These are phyloP conservation scores for Boletus rubescentipes DNA, from an alignment of 768 basidiomycete species.

Conservation along the genomic window DNA sequence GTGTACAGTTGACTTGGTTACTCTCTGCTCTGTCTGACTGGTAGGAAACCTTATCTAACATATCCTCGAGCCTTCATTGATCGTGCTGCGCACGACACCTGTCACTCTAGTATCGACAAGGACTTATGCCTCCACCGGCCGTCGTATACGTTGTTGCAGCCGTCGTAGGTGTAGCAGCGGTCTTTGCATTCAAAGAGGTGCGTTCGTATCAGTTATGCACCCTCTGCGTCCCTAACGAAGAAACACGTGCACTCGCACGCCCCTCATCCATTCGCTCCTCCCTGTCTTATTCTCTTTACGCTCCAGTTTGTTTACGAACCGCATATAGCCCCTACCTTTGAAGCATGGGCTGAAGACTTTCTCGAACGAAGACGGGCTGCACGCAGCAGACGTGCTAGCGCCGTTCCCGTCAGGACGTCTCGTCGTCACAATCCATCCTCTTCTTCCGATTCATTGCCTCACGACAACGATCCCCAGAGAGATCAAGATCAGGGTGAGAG, in stretches of 20 bases:
- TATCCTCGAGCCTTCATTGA: not conserved
- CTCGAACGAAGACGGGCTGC: conserved; percentile 30
- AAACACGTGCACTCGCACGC: conserved; percentile 24
- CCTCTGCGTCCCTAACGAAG: not conserved
- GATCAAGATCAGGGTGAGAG: not conserved
- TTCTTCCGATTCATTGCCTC: conserved; percentile 10
- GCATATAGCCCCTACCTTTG: conserved; percentile 61
- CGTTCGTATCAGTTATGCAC: conserved; percentile 8
- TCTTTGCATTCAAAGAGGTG: conserved; percentile 61
- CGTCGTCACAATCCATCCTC: conserved; percentile 13
- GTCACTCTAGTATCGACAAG: conserved; percentile 5
- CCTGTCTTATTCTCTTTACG: not conserved
- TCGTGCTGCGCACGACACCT: conserved; percentile 14
- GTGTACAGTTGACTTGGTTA: not conserved
- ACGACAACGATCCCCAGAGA: conserved; percentile 6
- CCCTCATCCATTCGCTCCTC: not conserved
- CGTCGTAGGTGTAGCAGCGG: conserved; percentile 50
- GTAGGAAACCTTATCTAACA: conserved; percentile 3
- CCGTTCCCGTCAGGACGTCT: conserved; percentile 21
- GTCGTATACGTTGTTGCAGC: conserved; percentile 52
- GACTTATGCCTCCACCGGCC: conserved; percentile 29
- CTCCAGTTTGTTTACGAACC: conserved; percentile 67
- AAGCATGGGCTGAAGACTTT: conserved; percentile 41
- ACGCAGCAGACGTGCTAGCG: conserved; percentile 25
- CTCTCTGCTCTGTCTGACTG: not conserved